Evolutionary conservation across 495 filamentous ascomycete species (phyloP).

Genomic region (Niebla homalea): DNA sequence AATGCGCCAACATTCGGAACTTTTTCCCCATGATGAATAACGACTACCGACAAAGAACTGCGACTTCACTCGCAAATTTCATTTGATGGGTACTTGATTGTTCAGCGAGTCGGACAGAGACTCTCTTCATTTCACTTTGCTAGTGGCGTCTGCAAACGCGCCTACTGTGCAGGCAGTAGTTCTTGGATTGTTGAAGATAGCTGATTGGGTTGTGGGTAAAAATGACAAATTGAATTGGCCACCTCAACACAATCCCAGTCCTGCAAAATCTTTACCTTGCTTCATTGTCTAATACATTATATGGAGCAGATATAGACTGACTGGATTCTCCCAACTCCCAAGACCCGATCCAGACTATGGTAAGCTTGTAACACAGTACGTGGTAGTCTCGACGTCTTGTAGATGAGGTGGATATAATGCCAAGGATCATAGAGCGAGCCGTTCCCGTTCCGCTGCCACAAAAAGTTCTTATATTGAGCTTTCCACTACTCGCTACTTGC

Average conservation of each 20-base stretch:
- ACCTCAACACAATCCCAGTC: conserved; percentile 20
- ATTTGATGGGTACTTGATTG: conserved; percentile 12
- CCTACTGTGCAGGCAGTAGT: conserved; percentile 5
- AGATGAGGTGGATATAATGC: too few relatives aligned
- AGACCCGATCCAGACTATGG: too few relatives aligned
- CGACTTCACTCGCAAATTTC: conserved; percentile 15
- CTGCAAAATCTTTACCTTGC: too few relatives aligned
- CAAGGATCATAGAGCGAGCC: too few relatives aligned
- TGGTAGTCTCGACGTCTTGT: too few relatives aligned
- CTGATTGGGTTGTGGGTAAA: conserved; percentile 21
- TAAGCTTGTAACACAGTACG: too few relatives aligned
- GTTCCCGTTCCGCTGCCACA: too few relatives aligned
- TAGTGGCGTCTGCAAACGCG: conserved; percentile 4
- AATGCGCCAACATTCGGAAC: conserved; percentile 16
- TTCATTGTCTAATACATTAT: too few relatives aligned
- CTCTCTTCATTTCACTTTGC: conserved; percentile 6
- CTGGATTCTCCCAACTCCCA: too few relatives aligned
- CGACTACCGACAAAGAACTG: conserved; percentile 14
- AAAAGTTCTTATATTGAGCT: too few relatives aligned
- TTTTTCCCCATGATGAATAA: conserved; percentile 6
- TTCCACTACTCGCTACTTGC: too few relatives aligned
- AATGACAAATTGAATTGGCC: conserved; percentile 25
- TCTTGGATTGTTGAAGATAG: conserved; percentile 13
- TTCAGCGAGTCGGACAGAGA: conserved; percentile 6
- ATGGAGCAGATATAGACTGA: too few relatives aligned